A percentile compares a stretch with the other conserved stretches of the same genome.
These are phyloP conservation scores for Erythrophleum ivorense DNA, from an alignment of 331 rosid species.

Conservation along the genomic window DNA sequence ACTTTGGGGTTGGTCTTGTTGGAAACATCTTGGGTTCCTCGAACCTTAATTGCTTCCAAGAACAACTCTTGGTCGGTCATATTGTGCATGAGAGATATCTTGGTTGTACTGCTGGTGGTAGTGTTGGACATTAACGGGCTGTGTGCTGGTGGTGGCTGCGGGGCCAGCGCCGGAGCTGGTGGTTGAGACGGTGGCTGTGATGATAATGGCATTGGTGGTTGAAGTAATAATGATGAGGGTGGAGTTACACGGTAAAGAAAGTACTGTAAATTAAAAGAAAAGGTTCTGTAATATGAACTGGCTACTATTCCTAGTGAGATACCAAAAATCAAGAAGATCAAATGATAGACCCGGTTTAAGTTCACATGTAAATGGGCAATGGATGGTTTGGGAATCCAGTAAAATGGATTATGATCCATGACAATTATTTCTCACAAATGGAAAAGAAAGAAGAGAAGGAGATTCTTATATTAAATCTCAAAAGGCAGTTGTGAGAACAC, in stretches of 20 bases:
- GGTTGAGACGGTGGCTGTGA: too few relatives aligned
- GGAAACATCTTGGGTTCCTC: slow-evolving; percentile 17
- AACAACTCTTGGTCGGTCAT: slow-evolving; percentile 71
- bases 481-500: background rate
- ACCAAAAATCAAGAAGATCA: slow-evolving; percentile 44
- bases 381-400: slow-evolving; percentile 5
- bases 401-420: slow-evolving; percentile 6
- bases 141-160: background rate
- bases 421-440: slow-evolving; percentile 6
- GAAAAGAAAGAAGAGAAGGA: slow-evolving; percentile 1
- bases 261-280: slow-evolving; percentile 35
- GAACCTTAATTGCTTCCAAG: slow-evolving; percentile 49
- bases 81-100: slow-evolving; percentile 44
- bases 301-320: slow-evolving; percentile 50
- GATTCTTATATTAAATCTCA: slow-evolving; percentile 15
- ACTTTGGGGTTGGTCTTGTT: slow-evolving; percentile 47
- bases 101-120: background rate
- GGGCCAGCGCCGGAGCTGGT: background rate
- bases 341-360: slow-evolving; percentile 19
- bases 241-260: slow-evolving; percentile 21
- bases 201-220: background rate
- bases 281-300: slow-evolving; percentile 37
- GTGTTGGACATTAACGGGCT: background rate
- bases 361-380: slow-evolving; percentile 12
- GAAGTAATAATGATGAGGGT: background rate